A percentile compares a stretch with the other conserved stretches of the same genome.
Evolutionary conservation across 1,284 basidiomycete species (phyloP).

Genomic region (Cutaneotrichosporon mucoides): DNA sequence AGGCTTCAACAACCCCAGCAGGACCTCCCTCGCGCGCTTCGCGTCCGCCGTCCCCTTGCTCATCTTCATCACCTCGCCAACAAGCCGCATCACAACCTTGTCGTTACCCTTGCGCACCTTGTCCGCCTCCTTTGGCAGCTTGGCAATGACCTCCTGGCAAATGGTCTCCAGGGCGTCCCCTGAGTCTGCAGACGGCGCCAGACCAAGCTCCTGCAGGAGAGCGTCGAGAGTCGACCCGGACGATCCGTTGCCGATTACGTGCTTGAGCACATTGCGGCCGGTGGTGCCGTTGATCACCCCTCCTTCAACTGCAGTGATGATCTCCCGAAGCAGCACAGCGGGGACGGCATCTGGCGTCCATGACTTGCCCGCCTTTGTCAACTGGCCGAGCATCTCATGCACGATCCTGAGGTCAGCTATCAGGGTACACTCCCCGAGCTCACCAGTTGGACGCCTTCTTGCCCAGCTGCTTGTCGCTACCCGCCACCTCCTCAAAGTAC

Average conservation of each 20-base stretch:
- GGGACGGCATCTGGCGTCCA: constrained; percentile 65
- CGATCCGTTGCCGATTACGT: constrained; percentile 52
- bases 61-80: constrained; percentile 84
- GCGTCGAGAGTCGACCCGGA: constrained; percentile 34
- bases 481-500: constrained; percentile 68
- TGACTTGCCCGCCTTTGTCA: constrained; percentile 58
- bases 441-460: constrained; percentile 82
- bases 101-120: constrained; percentile 67
- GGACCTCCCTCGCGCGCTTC: constrained; percentile 39
- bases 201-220: constrained; percentile 48
- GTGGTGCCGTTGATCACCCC: constrained; percentile 63
- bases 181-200: constrained; percentile 26
- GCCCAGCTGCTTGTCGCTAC: constrained; percentile 32
- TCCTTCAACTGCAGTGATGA: constrained; percentile 70
- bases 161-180: constrained; percentile 51
- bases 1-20: constrained; percentile 28
- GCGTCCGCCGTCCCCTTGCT: constrained; percentile 73
- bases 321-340: constrained; percentile 62
- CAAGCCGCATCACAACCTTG: constrained; percentile 79
- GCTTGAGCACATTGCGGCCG: constrained; percentile 53
- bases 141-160: constrained; percentile 61
- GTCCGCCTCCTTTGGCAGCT: constrained; percentile 66
- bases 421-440: too few relatives aligned
- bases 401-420: constrained; percentile 63
- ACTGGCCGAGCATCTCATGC: constrained; percentile 75